Evolutionary conservation across 2,329 filamentous ascomycete species (phyloP), one percentile per base, ranked within the genome.

Genomic region (Chalaropsis thielavioides): DNA sequence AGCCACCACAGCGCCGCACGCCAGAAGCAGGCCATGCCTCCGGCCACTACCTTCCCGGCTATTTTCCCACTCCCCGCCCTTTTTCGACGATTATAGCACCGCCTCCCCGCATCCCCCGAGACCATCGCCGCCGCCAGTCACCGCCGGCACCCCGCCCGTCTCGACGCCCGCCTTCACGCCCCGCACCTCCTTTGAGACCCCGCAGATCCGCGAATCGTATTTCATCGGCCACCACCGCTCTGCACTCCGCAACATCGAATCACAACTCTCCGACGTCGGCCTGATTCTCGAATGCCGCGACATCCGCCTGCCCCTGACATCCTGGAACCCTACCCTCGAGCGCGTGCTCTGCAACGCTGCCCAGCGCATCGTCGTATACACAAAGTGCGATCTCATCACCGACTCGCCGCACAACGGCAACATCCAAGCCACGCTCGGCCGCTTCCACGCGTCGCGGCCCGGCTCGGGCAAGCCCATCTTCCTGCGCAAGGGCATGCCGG

Each of bases 241-340:
- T 10, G 94, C 89, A 17, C 80, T 96, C 40, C 79, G 82, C 60
- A 87, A 89, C 73, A 96, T 97, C 87, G 89, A 89, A 73, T 83
- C 83, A 46, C 81, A 89, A 72, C 82, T 99, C 61, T 84, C 86
- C 35, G 85, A 84, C 68, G 89, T 96, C 71, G 88, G 92, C 71
- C 84, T 97, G 54, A 84, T 99, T 64, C 83, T 99, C 72, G 94
- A 99, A 78, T 96, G 92, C 74, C 89, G 94, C 72, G 94, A 99
- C 78, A 91, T 91, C 73, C 87, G 94, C 60, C 86, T 96, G 0
- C 94, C 94, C 0, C 77, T 97, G 10, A 92, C 91, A 0, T 94
- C 90, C 2, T 85, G 90, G 69, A 99, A 99, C 72, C 92, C 92
- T 0, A 77, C 92, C 58, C 92, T 99, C 70, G 92, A 97, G 72